These are phyloP conservation scores for Syzygium jambos DNA, from an alignment of 345 rosid species.

Conservation along the genomic window DNA sequence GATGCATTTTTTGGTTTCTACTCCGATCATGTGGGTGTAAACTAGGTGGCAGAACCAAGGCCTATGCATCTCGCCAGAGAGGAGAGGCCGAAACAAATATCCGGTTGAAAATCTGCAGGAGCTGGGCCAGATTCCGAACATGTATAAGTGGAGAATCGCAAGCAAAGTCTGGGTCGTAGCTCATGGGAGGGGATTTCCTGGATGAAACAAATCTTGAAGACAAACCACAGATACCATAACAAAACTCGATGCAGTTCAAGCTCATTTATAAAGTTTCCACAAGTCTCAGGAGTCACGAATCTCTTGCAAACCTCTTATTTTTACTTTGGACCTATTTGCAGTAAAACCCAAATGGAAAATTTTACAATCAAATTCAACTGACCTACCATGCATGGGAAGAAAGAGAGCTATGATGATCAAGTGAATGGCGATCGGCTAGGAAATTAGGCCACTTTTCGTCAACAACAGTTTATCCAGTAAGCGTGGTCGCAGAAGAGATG, in stretches of 20 bases:
- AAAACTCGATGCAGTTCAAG: background rate
- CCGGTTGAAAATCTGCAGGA: background rate
- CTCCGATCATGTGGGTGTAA: background rate
- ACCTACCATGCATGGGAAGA: background rate
- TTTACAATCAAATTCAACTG: background rate
- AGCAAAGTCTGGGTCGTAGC: background rate
- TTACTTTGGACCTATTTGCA: background rate
- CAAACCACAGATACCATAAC: background rate
- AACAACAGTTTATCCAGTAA: background rate
- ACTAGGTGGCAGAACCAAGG: background rate
- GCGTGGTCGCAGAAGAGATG: background rate
- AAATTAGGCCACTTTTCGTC: background rate
- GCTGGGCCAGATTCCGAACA: background rate
- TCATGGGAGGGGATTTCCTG: background rate
- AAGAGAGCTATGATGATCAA: background rate
- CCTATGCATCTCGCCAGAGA: background rate
- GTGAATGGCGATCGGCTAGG: background rate
- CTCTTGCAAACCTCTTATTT: background rate
- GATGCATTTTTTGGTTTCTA: background rate
- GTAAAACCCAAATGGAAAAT: background rate
- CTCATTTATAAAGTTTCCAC: background rate
- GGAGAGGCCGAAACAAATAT: background rate
- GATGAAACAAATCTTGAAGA: background rate
- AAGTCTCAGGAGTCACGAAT: background rate
- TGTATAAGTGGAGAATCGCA: background rate